Evolutionary conservation across 768 basidiomycete species (phyloP), one percentile per base, ranked within the genome.

Genomic region (Rhodocollybia butyracea): DNA sequence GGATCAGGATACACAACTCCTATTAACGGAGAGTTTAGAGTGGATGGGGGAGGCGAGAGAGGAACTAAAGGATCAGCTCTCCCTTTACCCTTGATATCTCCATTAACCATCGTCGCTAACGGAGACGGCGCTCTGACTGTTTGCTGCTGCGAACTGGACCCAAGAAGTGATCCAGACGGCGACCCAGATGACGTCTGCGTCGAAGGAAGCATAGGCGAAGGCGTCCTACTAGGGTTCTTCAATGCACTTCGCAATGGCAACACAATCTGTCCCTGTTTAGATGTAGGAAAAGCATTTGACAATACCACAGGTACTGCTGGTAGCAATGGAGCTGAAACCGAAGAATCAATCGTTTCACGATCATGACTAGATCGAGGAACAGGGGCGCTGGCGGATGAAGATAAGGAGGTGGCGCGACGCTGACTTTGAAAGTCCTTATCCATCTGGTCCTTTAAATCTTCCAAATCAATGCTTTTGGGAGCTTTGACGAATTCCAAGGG

Each of bases 181-280:
- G 43, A 45, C 26, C 15, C 30, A 17, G 10, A n/a, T 45, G 26
- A 7, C 12, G 47, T 15, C 30, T 45, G 43, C 7, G 43, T 12
- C 21, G 15, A 29, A 26, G 19, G 47, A 27, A 42, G 27, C 46
- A 65, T 55, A 7, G 82, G 82, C 22, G 82, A 81, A 8, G 81
- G 78, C 24, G 78, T 76, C 45, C 78, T 67, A 56, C 78, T 82
- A 12, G 74, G 42, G 56, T 79, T 78, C 60, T 80, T 78, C 68
- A 90, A 59, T 22, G 86, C 88, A 52, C 86, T 88, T 52, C 79
- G 75, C 30, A 90, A 62, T 0, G 87, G 86, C 30, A 26, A 73
- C 65, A 64, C 76, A 79, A 8, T 71, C 69, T 2, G 75, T 73
- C 6, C 69, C 27, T 36, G 54, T 17, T 17, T 27, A 17, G 13